Evolutionary conservation across 768 basidiomycete genomes (phyloP), one percentile per base, ranked within the genome.

Genomic region (Rhodotorula babjevae): DNA sequence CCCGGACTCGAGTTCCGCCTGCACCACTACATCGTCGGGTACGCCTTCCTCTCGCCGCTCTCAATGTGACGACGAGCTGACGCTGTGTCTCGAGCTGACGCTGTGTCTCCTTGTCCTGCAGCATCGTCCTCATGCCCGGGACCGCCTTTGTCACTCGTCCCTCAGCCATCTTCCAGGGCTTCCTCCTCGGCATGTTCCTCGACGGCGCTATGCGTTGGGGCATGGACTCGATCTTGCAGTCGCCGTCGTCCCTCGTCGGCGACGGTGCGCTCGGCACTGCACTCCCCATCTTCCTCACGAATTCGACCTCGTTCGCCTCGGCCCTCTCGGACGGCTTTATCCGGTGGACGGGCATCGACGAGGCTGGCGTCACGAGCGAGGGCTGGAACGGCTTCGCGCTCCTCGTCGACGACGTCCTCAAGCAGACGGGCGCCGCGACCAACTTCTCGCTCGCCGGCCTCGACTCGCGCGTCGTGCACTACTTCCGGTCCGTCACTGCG

Each of bases 91-190:
- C 27, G 23, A 46, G 2, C 56, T 57, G 12, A 57, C 56, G 25
- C 19, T 12, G 21, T 21, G 16, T n/a, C 8, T 2, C 19, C 18
- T 36, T 36, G 36, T 36, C 9, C 33, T 44, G 23, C 55, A 75
- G 74, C 8, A 88, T 93, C 80, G 83, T 85, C 18, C 83, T 92
- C 63, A 84, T 92, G 44, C 90, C 91, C 46, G 87, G 87, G 11
- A 90, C 89, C 6, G 91, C 86, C 12, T 92, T 92, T 78, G 89
- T 91, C 1, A 93, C 91, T 42, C 85, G 90, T 55, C 82, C 88
- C 44, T 91, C 88, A 16, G 89, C 89, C 0, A 84, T 92, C 61
- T 89, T 89, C 79, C 91, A 92, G 81, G 90, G 88, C 2, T 87
- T 92, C 79, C 82, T 92, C 23, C 83, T 93, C 46, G 92, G 92